Conservation (phyloP, 176 grass and related monocot species). For the Tillandsia fasciculata region DNA sequence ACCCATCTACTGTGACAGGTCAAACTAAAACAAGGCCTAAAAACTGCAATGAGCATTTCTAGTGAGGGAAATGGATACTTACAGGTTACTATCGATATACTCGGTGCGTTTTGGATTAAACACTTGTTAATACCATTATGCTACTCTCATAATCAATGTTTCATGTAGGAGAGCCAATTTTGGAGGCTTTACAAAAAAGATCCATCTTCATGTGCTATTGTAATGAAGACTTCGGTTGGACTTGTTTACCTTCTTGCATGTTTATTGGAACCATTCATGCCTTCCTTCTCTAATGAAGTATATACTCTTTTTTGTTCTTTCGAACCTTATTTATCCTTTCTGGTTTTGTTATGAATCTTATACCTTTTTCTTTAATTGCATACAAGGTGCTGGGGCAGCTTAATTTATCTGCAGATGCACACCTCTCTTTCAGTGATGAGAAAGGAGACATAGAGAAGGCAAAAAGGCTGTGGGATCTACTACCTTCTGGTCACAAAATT, state of each 20-base stretch:
- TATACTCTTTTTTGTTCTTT: slow-evolving; percentile 5
- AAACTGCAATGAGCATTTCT: slow-evolving; percentile 76
- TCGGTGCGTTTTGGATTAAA: background rate
- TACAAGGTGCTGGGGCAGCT: slow-evolving; percentile 59
- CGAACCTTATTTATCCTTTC: background rate
- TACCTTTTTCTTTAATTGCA: background rate
- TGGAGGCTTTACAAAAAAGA: slow-evolving; percentile 83
- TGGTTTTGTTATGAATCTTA: background rate
- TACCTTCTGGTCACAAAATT: slow-evolving; percentile 73
- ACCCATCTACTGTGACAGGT: slow-evolving; percentile 38
- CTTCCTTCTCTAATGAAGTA: slow-evolving; percentile 63
- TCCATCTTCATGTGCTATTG: slow-evolving; percentile 50
- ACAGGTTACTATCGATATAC: slow-evolving; percentile 33
- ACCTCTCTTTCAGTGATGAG: slow-evolving; percentile 63
- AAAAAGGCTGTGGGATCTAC: slow-evolving; percentile 67
- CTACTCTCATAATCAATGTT: background rate
- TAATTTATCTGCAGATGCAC: slow-evolving; percentile 45
- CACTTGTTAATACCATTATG: background rate
- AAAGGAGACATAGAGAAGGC: slow-evolving; percentile 55
- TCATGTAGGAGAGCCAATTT: slow-evolving; percentile 53
- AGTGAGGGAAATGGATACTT: slow-evolving; percentile 86
- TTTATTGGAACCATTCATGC: slow-evolving; percentile 84
- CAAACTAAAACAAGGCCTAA: slow-evolving; percentile 90
- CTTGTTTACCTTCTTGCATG: slow-evolving; percentile 90
- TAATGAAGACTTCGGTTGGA: slow-evolving; percentile 89